Base-by-base conservation (phyloP, 352 stramenopile genomes). In the Phytopythium mirpurense region DNA sequence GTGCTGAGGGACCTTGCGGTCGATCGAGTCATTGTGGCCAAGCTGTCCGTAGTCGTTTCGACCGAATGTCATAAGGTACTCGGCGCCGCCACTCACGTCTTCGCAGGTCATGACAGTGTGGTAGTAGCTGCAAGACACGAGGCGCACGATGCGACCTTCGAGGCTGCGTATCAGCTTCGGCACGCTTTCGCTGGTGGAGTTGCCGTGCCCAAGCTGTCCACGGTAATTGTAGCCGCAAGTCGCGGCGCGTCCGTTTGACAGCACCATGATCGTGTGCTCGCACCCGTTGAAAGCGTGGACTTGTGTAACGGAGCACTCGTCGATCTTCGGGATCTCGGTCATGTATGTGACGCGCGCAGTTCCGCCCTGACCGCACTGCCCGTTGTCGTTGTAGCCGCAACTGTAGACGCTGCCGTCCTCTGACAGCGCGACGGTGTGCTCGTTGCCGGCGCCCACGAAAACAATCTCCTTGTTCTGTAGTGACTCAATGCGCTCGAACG, bases 321-420 rank as follows among this genome's bases (percentile, higher is more conserved):
- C 68, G 23, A 94, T 56, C 37, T 86, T 89, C 4, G 74, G 66
- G 1, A 97, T 61, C 16, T 87, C 68, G 1, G 78, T 94, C 29
- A 97, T 71, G 26, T 78, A 57, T 31, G 65, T 70, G 7, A 98
- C 73, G 16, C 90, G 70, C 14, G 86, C 79, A 4, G 84, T 96
- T 12, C 75, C 78, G 8, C 88, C 90, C 32, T 92, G 85, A 10
- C 90, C 92, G 56, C 92, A 98, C 57, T 98, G 92, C 0, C 92
- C 92, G 52, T 98, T 98, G 59, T 97, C 92, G 51, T 98, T 98
- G 71, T 98, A 97, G 3, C 92, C 92, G 27, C 86, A 95, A 5
- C 84, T 95, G 19, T 88, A 88, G 5, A 96, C 80, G 27, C 67
- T 73, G 10, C 90, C 89, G 51, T 91, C 75, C 0, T 50, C 46